phyloP scores from a whole-genome alignment of 768 basidiomycete species.

The Suillus alpinus region DNA sequence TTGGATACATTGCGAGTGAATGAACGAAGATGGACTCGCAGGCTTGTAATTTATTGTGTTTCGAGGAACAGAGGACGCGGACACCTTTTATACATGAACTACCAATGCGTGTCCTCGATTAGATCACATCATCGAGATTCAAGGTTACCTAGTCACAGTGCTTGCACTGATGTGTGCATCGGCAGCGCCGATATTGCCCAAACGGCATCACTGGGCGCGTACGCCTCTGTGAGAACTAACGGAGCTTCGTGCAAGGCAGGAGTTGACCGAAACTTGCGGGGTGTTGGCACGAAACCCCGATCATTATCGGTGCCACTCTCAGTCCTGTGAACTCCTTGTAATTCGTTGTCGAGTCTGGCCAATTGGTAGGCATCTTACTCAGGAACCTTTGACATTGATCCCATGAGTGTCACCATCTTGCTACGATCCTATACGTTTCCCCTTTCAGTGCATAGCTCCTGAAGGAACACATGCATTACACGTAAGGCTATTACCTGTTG shows the following conservation, averaged over 20 bases:
- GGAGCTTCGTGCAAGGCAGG: conserved; percentile 3
- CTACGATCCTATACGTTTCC: conserved; percentile 1
- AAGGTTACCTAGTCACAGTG: conserved; percentile 32
- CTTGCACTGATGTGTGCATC: conserved; percentile 26
- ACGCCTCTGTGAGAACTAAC: conserved; percentile 6
- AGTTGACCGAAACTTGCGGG: conserved; percentile 4
- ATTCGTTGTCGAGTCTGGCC: conserved; percentile 9
- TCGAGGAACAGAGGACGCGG: background rate
- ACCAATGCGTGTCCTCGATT: conserved; percentile 27
- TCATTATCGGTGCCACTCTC: conserved; percentile 19
- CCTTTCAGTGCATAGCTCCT: background rate
- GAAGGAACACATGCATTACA: background rate
- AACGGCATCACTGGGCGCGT: conserved; percentile 25
- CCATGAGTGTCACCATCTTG: conserved; percentile 8
- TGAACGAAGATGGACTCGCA: conserved; percentile 4
- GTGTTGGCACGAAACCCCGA: conserved; percentile 12
- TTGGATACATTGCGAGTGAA: conserved; percentile 22
- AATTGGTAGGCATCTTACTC: conserved; percentile 14
- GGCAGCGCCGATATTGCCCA: conserved; percentile 16
- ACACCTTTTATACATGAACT: conserved; percentile 30
- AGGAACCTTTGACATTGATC: conserved; percentile 21
- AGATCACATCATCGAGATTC: conserved; percentile 29
- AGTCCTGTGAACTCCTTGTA: conserved; percentile 19
- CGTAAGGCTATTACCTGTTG: conserved; percentile 3
- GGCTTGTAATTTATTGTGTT: conserved; percentile 8